Percentiles rank a stretch among this genome's conserved stretches.
These are phyloP conservation scores for Rhododendron molle DNA, from an alignment of 148 eudicot genomes.

Conservation along the genomic window DNA sequence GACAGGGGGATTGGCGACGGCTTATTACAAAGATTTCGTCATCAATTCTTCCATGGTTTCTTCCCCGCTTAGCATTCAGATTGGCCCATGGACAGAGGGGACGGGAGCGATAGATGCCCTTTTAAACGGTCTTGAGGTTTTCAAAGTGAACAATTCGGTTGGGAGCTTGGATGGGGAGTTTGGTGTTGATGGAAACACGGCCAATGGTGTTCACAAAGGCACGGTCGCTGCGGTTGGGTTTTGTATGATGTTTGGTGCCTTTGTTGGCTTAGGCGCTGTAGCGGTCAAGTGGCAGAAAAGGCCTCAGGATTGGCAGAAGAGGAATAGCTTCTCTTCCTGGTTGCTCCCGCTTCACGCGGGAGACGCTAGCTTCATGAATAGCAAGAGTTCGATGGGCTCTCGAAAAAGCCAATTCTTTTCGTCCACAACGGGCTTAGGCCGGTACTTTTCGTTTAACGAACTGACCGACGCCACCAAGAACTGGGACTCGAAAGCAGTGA, in stretches of 20 bases:
- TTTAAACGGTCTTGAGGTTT: constrained; percentile 46
- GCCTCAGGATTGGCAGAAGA: constrained; percentile 32
- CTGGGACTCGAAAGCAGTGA: constrained; percentile 39
- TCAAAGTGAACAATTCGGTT: constrained; percentile 48
- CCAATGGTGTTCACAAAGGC: background rate
- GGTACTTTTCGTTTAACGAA: constrained; percentile 36
- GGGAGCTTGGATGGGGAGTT: constrained; percentile 47
- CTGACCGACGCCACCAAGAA: constrained; percentile 37
- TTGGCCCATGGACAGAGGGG: constrained; percentile 27
- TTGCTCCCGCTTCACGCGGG: constrained; percentile 41
- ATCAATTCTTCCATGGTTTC: constrained; percentile 38
- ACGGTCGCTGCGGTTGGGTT: constrained; percentile 33
- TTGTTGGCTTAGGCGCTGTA: constrained; percentile 27
- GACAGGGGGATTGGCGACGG: constrained; percentile 32
- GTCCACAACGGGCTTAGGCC: constrained; percentile 33
- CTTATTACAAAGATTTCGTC: constrained; percentile 48
- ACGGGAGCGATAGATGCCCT: constrained; percentile 31
- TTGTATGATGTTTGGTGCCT: constrained; percentile 27
- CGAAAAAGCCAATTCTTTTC: constrained; percentile 28
- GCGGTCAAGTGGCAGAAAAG: constrained; percentile 24
- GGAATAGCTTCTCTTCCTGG: constrained; percentile 46
- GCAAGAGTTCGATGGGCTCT: constrained; percentile 22
- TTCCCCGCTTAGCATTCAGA: constrained; percentile 28
- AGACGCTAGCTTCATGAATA: constrained; percentile 32
- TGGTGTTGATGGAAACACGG: constrained; percentile 19